Percentiles rank a stretch among this genome's conserved stretches.
These are phyloP conservation scores for Diutina siamensis DNA, from an alignment of 1,139 yeast species.

Conservation along the genomic window DNA sequence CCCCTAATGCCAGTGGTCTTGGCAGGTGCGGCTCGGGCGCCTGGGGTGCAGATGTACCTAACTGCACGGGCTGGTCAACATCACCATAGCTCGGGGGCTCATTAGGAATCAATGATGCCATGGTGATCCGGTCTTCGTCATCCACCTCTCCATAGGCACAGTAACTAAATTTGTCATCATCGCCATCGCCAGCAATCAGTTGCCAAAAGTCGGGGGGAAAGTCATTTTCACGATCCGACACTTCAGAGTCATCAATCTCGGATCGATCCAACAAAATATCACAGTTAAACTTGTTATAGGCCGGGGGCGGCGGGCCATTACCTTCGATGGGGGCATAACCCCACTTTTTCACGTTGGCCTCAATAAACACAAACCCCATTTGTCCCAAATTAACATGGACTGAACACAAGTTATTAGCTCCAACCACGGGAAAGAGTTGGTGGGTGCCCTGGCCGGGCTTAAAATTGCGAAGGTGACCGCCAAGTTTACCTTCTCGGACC, in stretches of 20 bases:
- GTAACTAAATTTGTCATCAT: constrained; percentile 27
- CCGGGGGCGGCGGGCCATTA: constrained; percentile 52
- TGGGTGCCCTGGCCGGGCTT: constrained; percentile 20
- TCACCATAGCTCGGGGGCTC: constrained; percentile 29
- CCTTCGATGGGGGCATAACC: constrained; percentile 56
- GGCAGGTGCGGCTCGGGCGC: too few species aligned
- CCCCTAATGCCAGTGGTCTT: too few species aligned
- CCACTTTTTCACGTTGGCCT: constrained; percentile 53
- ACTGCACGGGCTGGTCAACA: too few species aligned
- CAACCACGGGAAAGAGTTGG: constrained; percentile 40
- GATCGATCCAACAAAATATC: constrained; percentile 45
- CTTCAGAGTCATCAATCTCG: constrained; percentile 40
- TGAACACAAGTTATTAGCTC: constrained; percentile 41
- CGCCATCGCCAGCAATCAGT: constrained; percentile 14
- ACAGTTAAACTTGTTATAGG: constrained; percentile 41
- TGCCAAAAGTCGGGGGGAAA: constrained; percentile 47
- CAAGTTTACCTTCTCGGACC: constrained; percentile 46
- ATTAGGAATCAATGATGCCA: constrained; percentile 24
- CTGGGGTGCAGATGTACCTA: too few species aligned
- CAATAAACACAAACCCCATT: constrained; percentile 46
- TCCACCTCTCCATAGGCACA: constrained; percentile 27
- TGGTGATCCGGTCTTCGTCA: constrained; percentile 29
- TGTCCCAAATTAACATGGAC: constrained; percentile 48
- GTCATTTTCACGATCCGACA: constrained; percentile 34
- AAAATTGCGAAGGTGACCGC: constrained; percentile 14